phyloP scores from a whole-genome alignment of 352 stramenopile species.

The Pythium coloratum region DNA sequence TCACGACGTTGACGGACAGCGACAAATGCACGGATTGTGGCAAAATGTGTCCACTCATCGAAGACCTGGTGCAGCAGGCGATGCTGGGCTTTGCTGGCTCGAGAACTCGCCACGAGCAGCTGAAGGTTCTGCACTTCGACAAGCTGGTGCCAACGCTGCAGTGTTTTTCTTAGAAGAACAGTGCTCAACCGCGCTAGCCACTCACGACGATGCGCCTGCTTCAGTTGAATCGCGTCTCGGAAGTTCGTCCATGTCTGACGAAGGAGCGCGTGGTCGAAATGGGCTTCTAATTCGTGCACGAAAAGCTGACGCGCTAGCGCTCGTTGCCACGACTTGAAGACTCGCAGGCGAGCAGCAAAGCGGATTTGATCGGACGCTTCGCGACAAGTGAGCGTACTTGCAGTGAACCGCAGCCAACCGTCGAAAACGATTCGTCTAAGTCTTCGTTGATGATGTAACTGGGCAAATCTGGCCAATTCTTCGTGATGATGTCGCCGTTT shows the following conservation, averaged over 20 bases:
- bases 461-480: neutral
- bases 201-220: slow-evolving; percentile 1
- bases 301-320: slow-evolving; percentile 9
- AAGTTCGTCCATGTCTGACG: slow-evolving; percentile 7
- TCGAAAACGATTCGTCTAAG: neutral
- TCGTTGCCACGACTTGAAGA: slow-evolving; percentile 5
- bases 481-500: neutral
- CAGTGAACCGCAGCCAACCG: slow-evolving; percentile 8
- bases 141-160: slow-evolving; percentile 7
- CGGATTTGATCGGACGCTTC: neutral
- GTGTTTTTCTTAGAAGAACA: neutral
- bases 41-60: slow-evolving; percentile 20
- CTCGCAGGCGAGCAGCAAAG: neutral
- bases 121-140: neutral
- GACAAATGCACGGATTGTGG: slow-evolving; percentile 15
- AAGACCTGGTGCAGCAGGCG: neutral
- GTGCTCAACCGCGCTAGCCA: slow-evolving; percentile 4
- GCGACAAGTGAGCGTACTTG: neutral
- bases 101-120: neutral
- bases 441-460: neutral
- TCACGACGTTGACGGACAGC: slow-evolving; percentile 3
- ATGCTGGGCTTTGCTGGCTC: neutral
- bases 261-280: slow-evolving; percentile 10
- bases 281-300: slow-evolving; percentile 4
- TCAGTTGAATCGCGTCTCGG: neutral